phyloP scores from a whole-genome alignment of 176 grass and related monocot genomes.

The Neostapfia colusana region DNA sequence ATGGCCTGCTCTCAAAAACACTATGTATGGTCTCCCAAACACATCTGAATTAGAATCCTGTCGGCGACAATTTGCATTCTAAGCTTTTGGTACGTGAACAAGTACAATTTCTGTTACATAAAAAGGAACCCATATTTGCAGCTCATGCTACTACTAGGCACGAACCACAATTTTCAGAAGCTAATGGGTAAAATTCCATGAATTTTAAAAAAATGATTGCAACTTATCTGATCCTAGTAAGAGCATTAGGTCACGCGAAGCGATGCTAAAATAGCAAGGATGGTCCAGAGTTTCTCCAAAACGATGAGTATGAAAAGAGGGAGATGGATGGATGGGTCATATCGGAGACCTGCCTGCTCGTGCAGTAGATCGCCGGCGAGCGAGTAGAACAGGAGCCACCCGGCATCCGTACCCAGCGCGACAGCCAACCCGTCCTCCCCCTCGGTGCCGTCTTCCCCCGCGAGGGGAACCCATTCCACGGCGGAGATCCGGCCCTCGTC shows the following conservation, averaged over 20 bases:
- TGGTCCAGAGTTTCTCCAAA: not conserved
- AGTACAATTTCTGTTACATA: not conserved
- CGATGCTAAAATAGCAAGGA: not conserved
- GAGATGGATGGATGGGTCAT: not conserved
- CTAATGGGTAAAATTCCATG: not conserved
- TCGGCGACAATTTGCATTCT: not conserved
- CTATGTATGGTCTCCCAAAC: not conserved
- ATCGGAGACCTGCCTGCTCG: conserved; percentile 62
- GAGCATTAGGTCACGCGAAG: not conserved
- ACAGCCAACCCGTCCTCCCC: conserved; percentile 42
- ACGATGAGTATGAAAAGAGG: not conserved
- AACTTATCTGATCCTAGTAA: not conserved
- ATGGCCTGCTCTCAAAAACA: not conserved
- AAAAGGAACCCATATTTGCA: not conserved
- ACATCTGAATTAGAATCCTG: not conserved
- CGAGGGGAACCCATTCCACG: conserved; percentile 72
- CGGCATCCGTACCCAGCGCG: conserved; percentile 58
- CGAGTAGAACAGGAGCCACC: conserved; percentile 74
- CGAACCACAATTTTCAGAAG: not conserved
- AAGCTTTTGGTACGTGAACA: not conserved
- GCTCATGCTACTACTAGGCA: not conserved
- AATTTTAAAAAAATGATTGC: not conserved
- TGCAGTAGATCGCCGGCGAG: conserved; percentile 69
- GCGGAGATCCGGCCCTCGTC: conserved; percentile 66
- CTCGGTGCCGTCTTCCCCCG: not conserved